phyloP scores from a whole-genome alignment of 208 protist species.

The Balamuthia mandrillaris region DNA sequence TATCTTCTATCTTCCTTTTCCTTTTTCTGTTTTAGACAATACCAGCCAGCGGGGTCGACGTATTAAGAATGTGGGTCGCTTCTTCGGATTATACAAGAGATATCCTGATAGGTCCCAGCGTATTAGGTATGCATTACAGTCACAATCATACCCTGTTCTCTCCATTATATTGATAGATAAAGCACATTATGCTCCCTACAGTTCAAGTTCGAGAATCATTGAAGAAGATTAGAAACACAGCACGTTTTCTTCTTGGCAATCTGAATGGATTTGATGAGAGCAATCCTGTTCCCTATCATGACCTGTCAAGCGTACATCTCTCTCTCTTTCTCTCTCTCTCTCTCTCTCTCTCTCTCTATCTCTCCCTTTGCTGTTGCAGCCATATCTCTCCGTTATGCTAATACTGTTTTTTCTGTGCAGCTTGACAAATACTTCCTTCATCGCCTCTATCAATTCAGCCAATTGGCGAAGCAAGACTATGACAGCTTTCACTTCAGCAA shows the following conservation, averaged over 20 bases:
- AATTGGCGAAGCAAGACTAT: slow-evolving; percentile 36
- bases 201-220: background rate
- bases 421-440: slow-evolving; percentile 58
- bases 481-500: slow-evolving; percentile 53
- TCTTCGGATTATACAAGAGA: slow-evolving; percentile 70
- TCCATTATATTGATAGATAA: background rate
- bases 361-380: background rate
- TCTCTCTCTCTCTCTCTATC: background rate
- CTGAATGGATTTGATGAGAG: slow-evolving; percentile 28
- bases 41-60: slow-evolving; percentile 67
- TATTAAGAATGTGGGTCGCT: slow-evolving; percentile 75
- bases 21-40: background rate
- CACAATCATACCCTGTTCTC: background rate
- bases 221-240: slow-evolving; percentile 43
- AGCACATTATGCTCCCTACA: background rate
- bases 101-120: slow-evolving; percentile 62
- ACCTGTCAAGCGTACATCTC: slow-evolving; percentile 46
- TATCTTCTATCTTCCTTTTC: background rate
- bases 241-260: slow-evolving; percentile 53
- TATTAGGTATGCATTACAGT: background rate
- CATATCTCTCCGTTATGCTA: background rate
- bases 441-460: background rate
- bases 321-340: background rate
- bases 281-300: slow-evolving; percentile 41
- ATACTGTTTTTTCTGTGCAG: background rate